Evolutionary conservation across 2,329 filamentous ascomycete genomes (phyloP).

Genomic region (Aaosphaeria pasadenensis): DNA sequence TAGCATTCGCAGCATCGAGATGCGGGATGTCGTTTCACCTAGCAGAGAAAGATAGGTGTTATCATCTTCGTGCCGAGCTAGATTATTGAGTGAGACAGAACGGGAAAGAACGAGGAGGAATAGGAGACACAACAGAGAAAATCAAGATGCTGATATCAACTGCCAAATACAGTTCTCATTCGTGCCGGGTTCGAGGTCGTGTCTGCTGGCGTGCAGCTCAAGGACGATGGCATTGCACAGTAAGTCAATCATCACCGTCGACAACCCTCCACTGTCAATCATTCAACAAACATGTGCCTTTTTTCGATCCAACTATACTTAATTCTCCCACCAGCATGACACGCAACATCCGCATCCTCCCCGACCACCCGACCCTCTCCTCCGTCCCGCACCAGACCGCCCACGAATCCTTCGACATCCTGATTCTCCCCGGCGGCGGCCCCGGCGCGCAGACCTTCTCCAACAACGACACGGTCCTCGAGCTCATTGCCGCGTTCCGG

Average conservation of each 20-base stretch:
- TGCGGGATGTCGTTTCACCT: too few relatives aligned
- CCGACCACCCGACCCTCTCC: constrained; percentile 25
- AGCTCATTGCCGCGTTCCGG: constrained; percentile 29
- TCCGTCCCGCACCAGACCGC: constrained; percentile 11
- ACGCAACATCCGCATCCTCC: constrained; percentile 35
- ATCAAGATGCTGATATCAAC: too few relatives aligned
- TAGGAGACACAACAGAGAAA: too few relatives aligned
- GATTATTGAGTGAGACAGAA: too few relatives aligned
- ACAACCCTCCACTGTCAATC: not conserved
- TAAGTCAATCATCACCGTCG: constrained; percentile 11
- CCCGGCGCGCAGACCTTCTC: constrained; percentile 37
- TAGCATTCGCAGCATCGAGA: not conserved
- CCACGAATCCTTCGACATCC: constrained; percentile 25
- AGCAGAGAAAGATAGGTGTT: not conserved
- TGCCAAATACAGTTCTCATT: constrained; percentile 25
- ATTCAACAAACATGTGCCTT: not conserved
- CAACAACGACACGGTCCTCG: constrained; percentile 15
- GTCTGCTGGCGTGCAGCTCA: constrained; percentile 33
- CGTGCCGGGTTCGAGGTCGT: constrained; percentile 37
- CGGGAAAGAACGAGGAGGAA: too few relatives aligned
- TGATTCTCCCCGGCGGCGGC: constrained; percentile 38
- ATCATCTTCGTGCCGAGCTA: not conserved
- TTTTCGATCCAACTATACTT: not conserved
- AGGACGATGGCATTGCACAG: constrained; percentile 28
- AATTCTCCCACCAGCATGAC: constrained; percentile 26